phyloP scores from a whole-genome alignment of 768 basidiomycete genomes.

The Macrolepiota dolichaula region DNA sequence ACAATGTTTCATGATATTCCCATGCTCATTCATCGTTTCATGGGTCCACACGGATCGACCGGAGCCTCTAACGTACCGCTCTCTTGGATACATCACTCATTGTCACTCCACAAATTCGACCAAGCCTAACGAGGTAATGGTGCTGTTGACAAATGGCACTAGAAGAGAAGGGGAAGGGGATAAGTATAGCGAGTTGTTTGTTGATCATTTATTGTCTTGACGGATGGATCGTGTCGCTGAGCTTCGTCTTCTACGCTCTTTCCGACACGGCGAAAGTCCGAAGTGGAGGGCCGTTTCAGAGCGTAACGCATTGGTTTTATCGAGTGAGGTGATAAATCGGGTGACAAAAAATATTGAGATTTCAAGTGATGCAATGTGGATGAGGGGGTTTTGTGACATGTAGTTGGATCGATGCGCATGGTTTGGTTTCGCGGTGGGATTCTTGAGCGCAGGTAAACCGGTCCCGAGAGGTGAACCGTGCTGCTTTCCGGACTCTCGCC shows the following conservation, averaged over 20 bases:
- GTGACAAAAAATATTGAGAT: not conserved
- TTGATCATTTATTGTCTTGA: not conserved
- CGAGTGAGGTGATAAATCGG: slow-evolving; percentile 10
- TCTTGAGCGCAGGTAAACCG: not conserved
- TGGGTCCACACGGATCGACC: not conserved
- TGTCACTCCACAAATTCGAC: slow-evolving; percentile 1
- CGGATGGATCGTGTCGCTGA: not conserved
- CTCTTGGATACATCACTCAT: not conserved
- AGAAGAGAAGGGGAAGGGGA: slow-evolving; percentile 2
- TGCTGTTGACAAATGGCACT: not conserved
- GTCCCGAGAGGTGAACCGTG: not conserved
- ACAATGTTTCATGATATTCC: not conserved
- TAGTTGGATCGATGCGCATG: not conserved
- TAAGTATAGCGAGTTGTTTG: slow-evolving; percentile 1
- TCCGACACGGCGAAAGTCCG: slow-evolving; percentile 1
- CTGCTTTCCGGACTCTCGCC: not conserved
- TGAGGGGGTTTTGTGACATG: slow-evolving; percentile 6
- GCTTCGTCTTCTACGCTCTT: slow-evolving; percentile 5
- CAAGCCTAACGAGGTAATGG: not conserved
- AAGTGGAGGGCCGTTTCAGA: not conserved
- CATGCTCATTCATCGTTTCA: slow-evolving; percentile 2
- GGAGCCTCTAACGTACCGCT: not conserved
- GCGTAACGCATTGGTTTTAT: not conserved
- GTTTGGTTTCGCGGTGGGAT: not conserved
- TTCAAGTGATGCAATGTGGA: not conserved